These are phyloP conservation scores for Scopulariopsis brevicaulis DNA, from an alignment of 2,329 filamentous ascomycete genomes.

Conservation along the genomic window DNA sequence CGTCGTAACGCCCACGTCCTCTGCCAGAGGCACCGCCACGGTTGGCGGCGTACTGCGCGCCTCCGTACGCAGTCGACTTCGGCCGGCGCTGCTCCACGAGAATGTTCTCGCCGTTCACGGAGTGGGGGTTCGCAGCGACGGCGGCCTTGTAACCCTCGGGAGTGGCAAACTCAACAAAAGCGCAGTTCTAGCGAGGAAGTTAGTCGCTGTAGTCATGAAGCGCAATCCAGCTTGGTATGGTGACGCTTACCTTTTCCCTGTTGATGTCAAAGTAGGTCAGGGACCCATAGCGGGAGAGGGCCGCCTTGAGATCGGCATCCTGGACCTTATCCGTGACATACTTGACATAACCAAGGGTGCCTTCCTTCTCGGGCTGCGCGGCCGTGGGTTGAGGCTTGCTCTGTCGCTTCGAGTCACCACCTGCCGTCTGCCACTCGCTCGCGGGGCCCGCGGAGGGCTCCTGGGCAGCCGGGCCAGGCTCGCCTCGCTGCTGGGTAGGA, in stretches of 20 bases:
- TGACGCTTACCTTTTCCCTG: slow-evolving; percentile 59
- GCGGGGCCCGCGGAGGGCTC: slow-evolving; percentile 26
- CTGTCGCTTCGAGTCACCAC: slow-evolving; percentile 74
- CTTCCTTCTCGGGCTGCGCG: slow-evolving; percentile 57
- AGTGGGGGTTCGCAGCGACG: slow-evolving; percentile 73
- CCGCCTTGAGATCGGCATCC: slow-evolving; percentile 57
- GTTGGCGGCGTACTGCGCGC: slow-evolving; percentile 52
- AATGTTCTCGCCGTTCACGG: slow-evolving; percentile 71
- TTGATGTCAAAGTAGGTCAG: slow-evolving; percentile 68
- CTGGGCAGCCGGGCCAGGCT: slow-evolving; percentile 23
- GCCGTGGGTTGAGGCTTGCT: slow-evolving; percentile 59
- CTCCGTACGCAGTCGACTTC: slow-evolving; percentile 59
- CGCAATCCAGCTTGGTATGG: not conserved
- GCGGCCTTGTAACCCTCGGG: slow-evolving; percentile 74
- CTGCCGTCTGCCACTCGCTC: slow-evolving; percentile 81
- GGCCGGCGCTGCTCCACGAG: slow-evolving; percentile 81
- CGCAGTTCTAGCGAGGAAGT: slow-evolving; percentile 63
- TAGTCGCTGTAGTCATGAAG: slow-evolving; percentile 4
- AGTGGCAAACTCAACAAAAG: slow-evolving; percentile 88
- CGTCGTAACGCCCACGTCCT: slow-evolving; percentile 56
- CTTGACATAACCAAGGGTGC: slow-evolving; percentile 83
- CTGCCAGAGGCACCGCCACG: slow-evolving; percentile 51
- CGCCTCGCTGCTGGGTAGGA: slow-evolving; percentile 15
- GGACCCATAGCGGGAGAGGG: slow-evolving; percentile 61
- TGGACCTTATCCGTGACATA: slow-evolving; percentile 87